Conservation (phyloP, 148 eudicot species). For the Dianthus caryophyllus region DNA sequence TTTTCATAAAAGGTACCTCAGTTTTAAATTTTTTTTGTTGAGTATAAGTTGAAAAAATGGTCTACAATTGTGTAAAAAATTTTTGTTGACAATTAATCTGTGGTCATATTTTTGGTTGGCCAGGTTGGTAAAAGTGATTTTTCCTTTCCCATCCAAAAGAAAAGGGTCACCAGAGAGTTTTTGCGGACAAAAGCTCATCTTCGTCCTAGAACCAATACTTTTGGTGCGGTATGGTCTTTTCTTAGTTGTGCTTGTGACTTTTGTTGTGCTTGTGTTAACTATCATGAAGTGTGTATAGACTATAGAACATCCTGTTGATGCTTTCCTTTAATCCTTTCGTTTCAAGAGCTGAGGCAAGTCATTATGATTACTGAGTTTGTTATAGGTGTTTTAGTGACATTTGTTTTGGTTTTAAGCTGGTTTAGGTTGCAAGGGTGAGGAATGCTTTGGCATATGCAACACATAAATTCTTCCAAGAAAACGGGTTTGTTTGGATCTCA, state of each 20-base stretch:
- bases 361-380: neutral
- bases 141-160: conserved; percentile 97
- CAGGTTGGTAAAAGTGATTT: conserved; percentile 84
- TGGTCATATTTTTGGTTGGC: neutral
- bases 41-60: too few species aligned
- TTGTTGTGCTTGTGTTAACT: neutral
- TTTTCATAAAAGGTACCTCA: too few species aligned
- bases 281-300: neutral
- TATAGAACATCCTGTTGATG: neutral
- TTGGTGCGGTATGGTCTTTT: conserved; percentile 79
- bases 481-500: conserved; percentile 97
- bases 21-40: too few species aligned
- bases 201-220: conserved; percentile 95
- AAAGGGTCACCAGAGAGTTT: conserved; percentile 87
- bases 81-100: too few species aligned
- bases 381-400: conserved; percentile 13
- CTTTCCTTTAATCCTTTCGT: neutral
- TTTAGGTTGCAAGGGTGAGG: conserved; percentile 94
- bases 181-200: conserved; percentile 98
- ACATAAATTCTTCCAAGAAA: conserved; percentile 92
- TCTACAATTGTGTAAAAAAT: too few species aligned
- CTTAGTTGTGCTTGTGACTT: neutral
- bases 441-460: conserved; percentile 94
- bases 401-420: conserved; percentile 30
- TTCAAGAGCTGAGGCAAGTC: neutral